Evolutionary conservation across 306 rosid species (phyloP), one percentile per base, ranked within the genome.

Genomic region (Bauhinia variegata): DNA sequence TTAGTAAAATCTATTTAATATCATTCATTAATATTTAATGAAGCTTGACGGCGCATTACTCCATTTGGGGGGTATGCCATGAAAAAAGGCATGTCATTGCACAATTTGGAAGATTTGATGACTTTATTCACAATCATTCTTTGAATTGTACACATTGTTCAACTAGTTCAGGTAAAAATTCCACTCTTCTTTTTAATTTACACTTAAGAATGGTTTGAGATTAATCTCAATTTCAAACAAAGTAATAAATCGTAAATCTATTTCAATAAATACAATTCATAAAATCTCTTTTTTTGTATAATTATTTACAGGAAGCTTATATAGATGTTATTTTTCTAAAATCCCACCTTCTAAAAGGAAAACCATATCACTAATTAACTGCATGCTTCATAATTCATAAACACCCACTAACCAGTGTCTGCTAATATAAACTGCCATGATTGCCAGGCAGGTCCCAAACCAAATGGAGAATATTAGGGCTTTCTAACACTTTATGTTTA

Each of bases 21-120:
- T 33, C 37, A 51, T 76, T 30, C 19, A 52, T 61, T 15, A 71
- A 67, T 60, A 74, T 42, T n/a, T 75, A 77, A 67, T 57, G 77
- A 65, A 77, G 69, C 41, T 36, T 70, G 80, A 85, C 90, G 87
- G 92, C 89, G 90, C 82, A 71, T 64, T 67, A 64, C 63, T 72
- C 67, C 84, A 64, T 47, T 69, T 80, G 63, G 82, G 82, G 71
- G 28, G 44, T 36, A n/a, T 49, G 39, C 16, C 43, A 55, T 49
- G 46, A 53, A 36, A 10, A 10, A 4, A 11, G 17, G 38, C 66
- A 60, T 43, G 14, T 59, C 47, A 57, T 53, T 34, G 67, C 47
- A 63, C 51, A 59, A 62, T 36, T 14, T 58, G 28, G 28, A 23
- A 23, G 28, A 23, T n/a, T n/a, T 23, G 28, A 23, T 23, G 28